Percentiles rank a stretch among this genome's conserved stretches.
Conservation (phyloP, 805 yeast species). For the Kluyveromyces wickerhamii region DNA sequence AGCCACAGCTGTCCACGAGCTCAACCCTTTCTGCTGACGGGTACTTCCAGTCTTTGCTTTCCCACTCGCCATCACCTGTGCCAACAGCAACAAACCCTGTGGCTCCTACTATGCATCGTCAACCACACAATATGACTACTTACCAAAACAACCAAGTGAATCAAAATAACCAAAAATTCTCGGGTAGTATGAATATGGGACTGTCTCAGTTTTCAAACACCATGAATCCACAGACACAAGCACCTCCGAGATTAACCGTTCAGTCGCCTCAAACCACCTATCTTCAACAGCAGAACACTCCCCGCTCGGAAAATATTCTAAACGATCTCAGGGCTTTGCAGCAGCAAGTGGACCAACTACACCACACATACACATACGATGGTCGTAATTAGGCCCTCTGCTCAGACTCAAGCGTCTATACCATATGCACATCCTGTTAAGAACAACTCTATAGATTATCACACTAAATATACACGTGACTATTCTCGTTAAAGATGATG, state of each 20-base stretch:
- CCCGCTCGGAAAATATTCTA: slow-evolving; percentile 37
- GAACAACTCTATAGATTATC: too few relatives aligned
- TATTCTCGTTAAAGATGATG: too few relatives aligned
- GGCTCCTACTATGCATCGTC: too few relatives aligned
- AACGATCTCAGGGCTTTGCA: slow-evolving; percentile 61
- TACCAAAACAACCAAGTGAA: slow-evolving; percentile 24
- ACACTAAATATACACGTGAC: too few relatives aligned
- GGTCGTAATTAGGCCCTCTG: background rate
- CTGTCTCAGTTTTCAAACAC: too few relatives aligned
- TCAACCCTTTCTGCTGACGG: slow-evolving; percentile 13
- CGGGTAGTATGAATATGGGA: too few relatives aligned
- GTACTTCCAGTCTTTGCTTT: slow-evolving; percentile 24
- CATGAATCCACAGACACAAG: too few relatives aligned
- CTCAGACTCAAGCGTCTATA: too few relatives aligned
- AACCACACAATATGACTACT: slow-evolving; percentile 22
- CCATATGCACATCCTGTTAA: too few relatives aligned
- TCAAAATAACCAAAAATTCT: too few relatives aligned
- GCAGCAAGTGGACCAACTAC: slow-evolving; percentile 57
- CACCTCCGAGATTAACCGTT: slow-evolving; percentile 4
- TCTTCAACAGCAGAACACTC: slow-evolving; percentile 12
- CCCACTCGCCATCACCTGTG: slow-evolving; percentile 23
- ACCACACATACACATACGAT: slow-evolving; percentile 16
- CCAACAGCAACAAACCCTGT: too few relatives aligned
- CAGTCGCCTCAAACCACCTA: slow-evolving; percentile 9
- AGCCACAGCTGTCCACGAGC: background rate